Base-by-base conservation (phyloP, 2,329 filamentous ascomycete species). In the Dactylella cylindrospora region DNA sequence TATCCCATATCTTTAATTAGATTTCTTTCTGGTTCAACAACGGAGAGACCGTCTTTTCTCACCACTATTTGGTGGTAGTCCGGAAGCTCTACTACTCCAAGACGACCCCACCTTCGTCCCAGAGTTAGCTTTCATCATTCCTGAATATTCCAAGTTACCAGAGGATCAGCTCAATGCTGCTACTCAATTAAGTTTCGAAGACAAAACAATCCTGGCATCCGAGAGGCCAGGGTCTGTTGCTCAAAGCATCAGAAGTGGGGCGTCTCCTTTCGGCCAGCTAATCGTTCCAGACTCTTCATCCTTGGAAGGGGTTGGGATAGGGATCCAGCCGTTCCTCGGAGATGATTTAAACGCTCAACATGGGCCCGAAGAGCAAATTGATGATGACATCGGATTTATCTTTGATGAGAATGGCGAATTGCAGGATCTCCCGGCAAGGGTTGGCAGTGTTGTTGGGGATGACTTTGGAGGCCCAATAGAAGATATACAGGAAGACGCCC, bases 91-190 rank as follows among this genome's bases (percentile, higher is more conserved):
- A 9, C 76, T 89, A 2, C 77, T 97, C 1, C 77, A 81, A 49
- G 88, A 97, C 68, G 91, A 97, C 69, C 89, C 90, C 0, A 79
- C 81, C 33, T 96, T 97, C 70, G 73, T 87, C 7, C 83, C 85
- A 0, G 82, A 85, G 25, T 23, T 65, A 5, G 20, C 35, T 9
- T 61, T 47, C 31, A 31, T 44, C 15, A 25, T 52, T 17, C 47
- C 41, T 4, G 35, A 53, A 13, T 12, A 29, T 35, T 6, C 8
- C 22, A 6, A 13, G 5, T 12, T 61, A 9, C 54, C 47, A 15
- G 47, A 53, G n/a, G 55, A 61, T 5, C 47, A 36, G 22, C n/a
- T 61, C 10, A 25, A 53, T 25, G 17, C 50, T 15, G 38, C 47
- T 12, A 61, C 55, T 5, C 55, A 53, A 17, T 15, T 53, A 5